Evolutionary conservation across 2,329 filamentous ascomycete species (phyloP).

Genomic region (Fusarium sp.): DNA sequence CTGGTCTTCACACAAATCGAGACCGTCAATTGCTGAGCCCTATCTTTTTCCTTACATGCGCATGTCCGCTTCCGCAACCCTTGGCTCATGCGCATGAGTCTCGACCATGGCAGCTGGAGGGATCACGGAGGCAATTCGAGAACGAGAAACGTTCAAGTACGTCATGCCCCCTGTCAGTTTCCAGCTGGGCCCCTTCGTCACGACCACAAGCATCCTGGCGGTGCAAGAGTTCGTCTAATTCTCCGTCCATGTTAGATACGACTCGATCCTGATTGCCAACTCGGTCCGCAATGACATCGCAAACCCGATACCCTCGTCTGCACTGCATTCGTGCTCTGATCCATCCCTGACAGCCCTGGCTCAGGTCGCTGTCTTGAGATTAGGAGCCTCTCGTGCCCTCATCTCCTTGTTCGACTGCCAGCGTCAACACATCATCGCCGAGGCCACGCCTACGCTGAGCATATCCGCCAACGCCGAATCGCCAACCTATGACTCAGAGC

Average conservation of each 20-base stretch:
- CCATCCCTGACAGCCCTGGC: constrained; percentile 61
- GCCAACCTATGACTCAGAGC: not conserved
- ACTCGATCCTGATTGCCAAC: constrained; percentile 30
- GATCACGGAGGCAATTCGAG: constrained; percentile 43
- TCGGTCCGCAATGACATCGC: constrained; percentile 40
- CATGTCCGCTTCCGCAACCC: not conserved
- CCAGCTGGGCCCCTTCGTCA: no score
- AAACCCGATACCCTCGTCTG: constrained; percentile 36
- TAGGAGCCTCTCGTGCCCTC: constrained; percentile 56
- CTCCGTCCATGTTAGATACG: constrained; percentile 16
- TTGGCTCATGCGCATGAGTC: not conserved
- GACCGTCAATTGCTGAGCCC: not conserved
- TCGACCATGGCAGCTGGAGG: constrained; percentile 11
- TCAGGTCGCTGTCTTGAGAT: constrained; percentile 59
- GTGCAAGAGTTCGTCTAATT: not conserved
- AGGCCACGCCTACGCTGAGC: constrained; percentile 58
- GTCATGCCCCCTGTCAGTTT: not conserved
- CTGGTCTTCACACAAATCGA: not conserved
- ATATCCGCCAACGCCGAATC: constrained; percentile 46
- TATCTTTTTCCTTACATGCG: not conserved
- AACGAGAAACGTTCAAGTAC: constrained; percentile 50
- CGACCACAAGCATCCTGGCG: not conserved
- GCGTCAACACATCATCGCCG: constrained; percentile 63
- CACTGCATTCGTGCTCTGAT: constrained; percentile 49
- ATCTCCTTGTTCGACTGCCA: constrained; percentile 64